A percentile compares a stretch with the other conserved stretches of the same genome.
Evolutionary conservation across 352 stramenopile species (phyloP).

Genomic region (Globisporangium nagaii): DNA sequence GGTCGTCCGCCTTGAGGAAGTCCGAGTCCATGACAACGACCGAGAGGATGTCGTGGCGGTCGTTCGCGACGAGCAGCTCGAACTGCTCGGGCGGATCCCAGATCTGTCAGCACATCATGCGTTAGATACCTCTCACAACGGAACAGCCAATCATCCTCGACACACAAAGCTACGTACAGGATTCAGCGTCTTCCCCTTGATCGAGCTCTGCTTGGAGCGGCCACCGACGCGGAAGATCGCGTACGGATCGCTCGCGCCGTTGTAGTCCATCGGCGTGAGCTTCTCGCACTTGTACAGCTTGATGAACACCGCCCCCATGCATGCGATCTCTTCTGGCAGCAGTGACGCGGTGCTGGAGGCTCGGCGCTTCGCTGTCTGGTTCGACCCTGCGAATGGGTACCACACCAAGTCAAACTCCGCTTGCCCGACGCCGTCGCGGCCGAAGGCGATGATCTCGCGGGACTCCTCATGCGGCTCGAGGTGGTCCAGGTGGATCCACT

Average conservation of each 20-base stretch:
- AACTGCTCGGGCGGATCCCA: constrained; percentile 45
- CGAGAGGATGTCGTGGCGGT: constrained; percentile 29
- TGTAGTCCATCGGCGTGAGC: constrained; percentile 34
- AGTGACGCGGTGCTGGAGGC: not conserved
- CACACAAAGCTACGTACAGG: constrained; percentile 18
- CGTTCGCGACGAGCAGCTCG: constrained; percentile 30
- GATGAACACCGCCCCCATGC: constrained; percentile 36
- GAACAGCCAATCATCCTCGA: not conserved
- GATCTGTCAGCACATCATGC: constrained; percentile 25
- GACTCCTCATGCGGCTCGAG: constrained; percentile 21
- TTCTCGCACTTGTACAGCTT: constrained; percentile 35
- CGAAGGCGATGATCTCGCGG: constrained; percentile 29
- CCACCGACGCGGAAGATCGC: constrained; percentile 35
- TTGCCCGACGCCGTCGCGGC: constrained; percentile 23
- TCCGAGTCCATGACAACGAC: constrained; percentile 46
- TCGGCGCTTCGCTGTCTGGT: not conserved
- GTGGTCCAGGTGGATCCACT: constrained; percentile 43
- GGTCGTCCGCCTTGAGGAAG: constrained; percentile 37
- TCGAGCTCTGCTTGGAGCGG: constrained; percentile 28
- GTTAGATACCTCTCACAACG: not conserved
- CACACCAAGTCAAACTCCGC: constrained; percentile 36
- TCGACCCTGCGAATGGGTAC: constrained; percentile 27
- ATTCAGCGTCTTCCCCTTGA: constrained; percentile 32
- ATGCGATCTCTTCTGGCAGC: constrained; percentile 29
- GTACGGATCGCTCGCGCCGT: constrained; percentile 39